A percentile compares a stretch with the other conserved stretches of the same genome.
phyloP scores from a whole-genome alignment of 1,139 yeast genomes.

The Lodderomyces theae region DNA sequence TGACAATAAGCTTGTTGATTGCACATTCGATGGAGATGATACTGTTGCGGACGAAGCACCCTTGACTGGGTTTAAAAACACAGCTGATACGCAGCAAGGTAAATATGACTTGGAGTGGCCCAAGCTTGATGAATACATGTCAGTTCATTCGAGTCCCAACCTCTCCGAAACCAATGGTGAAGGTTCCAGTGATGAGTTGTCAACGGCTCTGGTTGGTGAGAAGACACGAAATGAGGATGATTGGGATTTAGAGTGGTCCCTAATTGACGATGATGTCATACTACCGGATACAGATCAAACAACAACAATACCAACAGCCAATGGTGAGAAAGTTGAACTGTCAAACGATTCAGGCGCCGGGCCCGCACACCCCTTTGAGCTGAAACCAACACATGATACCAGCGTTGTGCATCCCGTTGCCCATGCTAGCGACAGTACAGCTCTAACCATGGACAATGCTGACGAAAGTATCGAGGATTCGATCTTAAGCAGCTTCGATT shows the following conservation, averaged over 20 bases:
- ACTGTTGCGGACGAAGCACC: too few relatives aligned
- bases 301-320: background rate
- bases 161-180: too few relatives aligned
- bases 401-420: too few relatives aligned
- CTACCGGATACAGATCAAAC: background rate
- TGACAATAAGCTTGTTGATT: background rate
- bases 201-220: background rate
- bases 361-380: constrained; percentile 9
- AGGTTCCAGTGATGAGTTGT: background rate
- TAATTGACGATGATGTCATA: constrained; percentile 1
- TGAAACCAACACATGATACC: background rate
- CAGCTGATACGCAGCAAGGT: background rate
- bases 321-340: background rate
- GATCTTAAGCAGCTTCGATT: background rate
- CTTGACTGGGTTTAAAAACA: background rate
- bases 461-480: constrained; percentile 1
- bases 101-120: background rate
- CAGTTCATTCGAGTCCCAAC: background rate
- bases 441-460: background rate
- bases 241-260: constrained; percentile 2
- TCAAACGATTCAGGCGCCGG: background rate
- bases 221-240: background rate
- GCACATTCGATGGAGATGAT: background rate
- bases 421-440: background rate
- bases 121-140: background rate